Conservation (phyloP, 805 yeast genomes). For the Metschnikowia vanudenii region DNA sequence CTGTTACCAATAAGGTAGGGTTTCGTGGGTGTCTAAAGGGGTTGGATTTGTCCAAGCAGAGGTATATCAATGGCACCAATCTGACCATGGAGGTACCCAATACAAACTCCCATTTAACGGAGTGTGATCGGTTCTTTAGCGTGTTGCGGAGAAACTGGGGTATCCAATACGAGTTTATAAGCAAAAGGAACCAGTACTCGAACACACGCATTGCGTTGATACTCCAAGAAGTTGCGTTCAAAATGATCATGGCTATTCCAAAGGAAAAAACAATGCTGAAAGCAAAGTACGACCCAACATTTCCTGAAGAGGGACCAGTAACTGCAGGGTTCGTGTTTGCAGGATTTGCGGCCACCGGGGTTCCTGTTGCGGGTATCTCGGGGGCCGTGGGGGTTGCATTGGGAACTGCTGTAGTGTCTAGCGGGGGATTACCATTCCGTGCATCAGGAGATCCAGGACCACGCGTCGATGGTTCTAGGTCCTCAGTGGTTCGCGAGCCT, state of each 20-base stretch:
- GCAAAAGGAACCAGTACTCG: conserved; percentile 53
- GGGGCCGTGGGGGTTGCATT: background rate
- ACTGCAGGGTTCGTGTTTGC: background rate
- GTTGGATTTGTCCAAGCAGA: conserved; percentile 52
- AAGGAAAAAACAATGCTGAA: conserved; percentile 28
- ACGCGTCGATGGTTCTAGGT: conserved; percentile 7
- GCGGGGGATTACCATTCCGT: background rate
- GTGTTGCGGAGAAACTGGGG: conserved; percentile 86
- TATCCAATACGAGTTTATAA: conserved; percentile 74
- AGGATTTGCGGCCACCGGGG: too few species aligned
- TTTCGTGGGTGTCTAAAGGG: conserved; percentile 72
- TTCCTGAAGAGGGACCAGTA: conserved; percentile 6
- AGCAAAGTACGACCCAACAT: conserved; percentile 25
- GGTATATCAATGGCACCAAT: conserved; percentile 61
- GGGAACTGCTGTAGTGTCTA: background rate
- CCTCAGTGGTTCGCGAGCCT: conserved; percentile 38
- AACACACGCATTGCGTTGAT: conserved; percentile 48
- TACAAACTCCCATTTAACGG: conserved; percentile 73
- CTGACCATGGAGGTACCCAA: conserved; percentile 64
- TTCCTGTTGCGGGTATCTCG: background rate
- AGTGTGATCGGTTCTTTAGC: conserved; percentile 61
- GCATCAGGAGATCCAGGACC: conserved; percentile 11
- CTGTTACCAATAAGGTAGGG: conserved; percentile 43
- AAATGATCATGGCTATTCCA: conserved; percentile 48
- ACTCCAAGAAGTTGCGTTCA: conserved; percentile 64